These are phyloP conservation scores for Pseudogymnoascus sp. DNA, from an alignment of 2,329 filamentous ascomycete genomes.

Conservation along the genomic window DNA sequence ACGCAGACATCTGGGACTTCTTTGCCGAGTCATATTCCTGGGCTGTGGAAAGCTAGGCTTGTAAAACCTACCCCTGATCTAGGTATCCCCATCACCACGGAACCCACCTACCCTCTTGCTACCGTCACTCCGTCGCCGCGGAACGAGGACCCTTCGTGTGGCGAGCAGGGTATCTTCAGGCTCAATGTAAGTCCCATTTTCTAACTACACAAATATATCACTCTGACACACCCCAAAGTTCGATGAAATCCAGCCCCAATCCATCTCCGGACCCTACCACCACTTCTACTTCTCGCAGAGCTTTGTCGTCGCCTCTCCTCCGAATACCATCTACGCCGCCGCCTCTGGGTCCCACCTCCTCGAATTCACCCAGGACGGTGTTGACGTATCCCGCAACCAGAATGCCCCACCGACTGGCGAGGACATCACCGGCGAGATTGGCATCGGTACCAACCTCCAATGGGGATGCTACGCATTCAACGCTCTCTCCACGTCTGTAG, in stretches of 20 bases:
- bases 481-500: constrained; percentile 30
- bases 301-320: constrained; percentile 28
- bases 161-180: constrained; percentile 23
- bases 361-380: constrained; percentile 26
- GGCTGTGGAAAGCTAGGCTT: not conserved
- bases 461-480: constrained; percentile 33
- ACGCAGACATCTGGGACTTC: not conserved
- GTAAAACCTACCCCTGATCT: not conserved
- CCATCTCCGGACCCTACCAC: constrained; percentile 29
- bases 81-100: not conserved
- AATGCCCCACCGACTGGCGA: not conserved
- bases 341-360: constrained; percentile 26
- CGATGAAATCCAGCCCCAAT: constrained; percentile 24
- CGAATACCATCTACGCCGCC: constrained; percentile 26
- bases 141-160: constrained; percentile 15
- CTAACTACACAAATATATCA: not conserved
- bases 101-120: not conserved
- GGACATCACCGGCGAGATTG: not conserved
- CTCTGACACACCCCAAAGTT: constrained; percentile 21
- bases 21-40: not conserved
- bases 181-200: constrained; percentile 20
- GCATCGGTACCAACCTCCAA: constrained; percentile 19
- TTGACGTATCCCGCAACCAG: not conserved
- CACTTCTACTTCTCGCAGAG: constrained; percentile 32
- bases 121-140: not conserved